Evolutionary conservation across 2,329 filamentous ascomycete genomes (phyloP).

Genomic region (Alternaria infectoria): DNA sequence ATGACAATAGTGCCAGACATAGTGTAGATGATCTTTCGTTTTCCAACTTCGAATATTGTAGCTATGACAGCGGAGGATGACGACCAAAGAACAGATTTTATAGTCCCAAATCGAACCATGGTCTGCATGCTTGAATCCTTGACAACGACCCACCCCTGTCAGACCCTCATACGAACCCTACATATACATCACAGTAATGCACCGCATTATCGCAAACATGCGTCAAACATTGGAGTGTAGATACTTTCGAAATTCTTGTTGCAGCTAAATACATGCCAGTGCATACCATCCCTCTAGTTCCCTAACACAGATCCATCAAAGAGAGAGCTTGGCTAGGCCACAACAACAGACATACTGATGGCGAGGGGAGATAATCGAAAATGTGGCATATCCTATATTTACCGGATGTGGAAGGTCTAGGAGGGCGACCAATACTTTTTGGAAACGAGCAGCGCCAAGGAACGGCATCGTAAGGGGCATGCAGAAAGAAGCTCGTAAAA

Average conservation of each 20-base stretch:
- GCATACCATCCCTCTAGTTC: slow-evolving; percentile 38
- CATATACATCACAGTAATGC: not conserved
- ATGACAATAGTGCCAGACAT: not conserved
- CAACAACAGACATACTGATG: slow-evolving; percentile 3
- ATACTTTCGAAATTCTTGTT: slow-evolving; percentile 38
- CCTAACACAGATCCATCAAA: slow-evolving; percentile 20
- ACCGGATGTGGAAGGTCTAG: slow-evolving; percentile 26
- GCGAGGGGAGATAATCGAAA: slow-evolving; percentile 29
- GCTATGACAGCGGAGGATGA: not conserved
- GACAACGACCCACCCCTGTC: not conserved
- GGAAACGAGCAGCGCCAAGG: slow-evolving; percentile 26
- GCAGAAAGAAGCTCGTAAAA: slow-evolving; percentile 16
- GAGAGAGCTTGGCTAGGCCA: slow-evolving; percentile 11
- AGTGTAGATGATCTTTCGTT: not conserved
- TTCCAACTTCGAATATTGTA: not conserved
- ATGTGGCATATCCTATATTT: slow-evolving; percentile 31
- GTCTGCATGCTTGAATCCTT: not conserved
- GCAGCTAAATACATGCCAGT: slow-evolving; percentile 44
- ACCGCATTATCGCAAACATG: not conserved
- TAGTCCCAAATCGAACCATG: not conserved
- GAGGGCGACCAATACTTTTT: slow-evolving; percentile 45
- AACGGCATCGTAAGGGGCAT: slow-evolving; percentile 29
- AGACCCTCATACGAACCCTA: not conserved
- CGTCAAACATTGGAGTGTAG: slow-evolving; percentile 16
- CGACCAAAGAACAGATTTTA: not conserved